Base-by-base conservation (phyloP, 805 yeast genomes). In the Wickerhamia fluorescens region DNA sequence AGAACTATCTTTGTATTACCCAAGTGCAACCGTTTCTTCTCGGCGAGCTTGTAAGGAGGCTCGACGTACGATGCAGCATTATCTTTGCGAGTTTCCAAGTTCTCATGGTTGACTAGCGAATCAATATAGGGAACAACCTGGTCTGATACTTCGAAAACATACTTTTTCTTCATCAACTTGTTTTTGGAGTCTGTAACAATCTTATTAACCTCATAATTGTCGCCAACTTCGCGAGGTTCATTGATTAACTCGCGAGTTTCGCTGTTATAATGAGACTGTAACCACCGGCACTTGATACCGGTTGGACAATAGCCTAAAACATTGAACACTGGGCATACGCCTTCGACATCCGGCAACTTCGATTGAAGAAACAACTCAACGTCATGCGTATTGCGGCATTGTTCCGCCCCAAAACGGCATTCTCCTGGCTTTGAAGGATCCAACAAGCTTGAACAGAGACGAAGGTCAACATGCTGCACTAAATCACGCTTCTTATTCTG, bases 231-330 rank as follows among this genome's bases (percentile, higher is more conserved):
- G 8, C 25, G 45, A 6, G 57, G 69, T 46, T 73, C 76, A 30
- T 53, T 65, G 20, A 66, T 36, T 13, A 78, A 53, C 35, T 52
- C 58, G 30, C 57, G 61, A 11, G 66, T 55, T 33, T 63, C 78
- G 18, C 47, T 48, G 41, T 69, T 51, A 46, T 61, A 70, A 58
- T 92, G 97, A 10, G 84, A 72, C 3, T 71, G 60, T 33, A 92
- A 68, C 85, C 95, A 92, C 45, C 96, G 73, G 59, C 99, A 92
- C 53, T 85, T 89, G 44, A 84, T 58, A 0, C 98, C 98, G 37
- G 81, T 72, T 4, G 95, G 95, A 64, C 99, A 92, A 47, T 74
- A 78, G 0, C 99, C 99, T 20, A 85, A 62, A 1, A 82, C 79
- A 19, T 61, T 62, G 49, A 61, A 87, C 3, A 85, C 95, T 0